phyloP scores from a whole-genome alignment of 1,284 basidiomycete genomes.

The Gymnopus androsaceus region DNA sequence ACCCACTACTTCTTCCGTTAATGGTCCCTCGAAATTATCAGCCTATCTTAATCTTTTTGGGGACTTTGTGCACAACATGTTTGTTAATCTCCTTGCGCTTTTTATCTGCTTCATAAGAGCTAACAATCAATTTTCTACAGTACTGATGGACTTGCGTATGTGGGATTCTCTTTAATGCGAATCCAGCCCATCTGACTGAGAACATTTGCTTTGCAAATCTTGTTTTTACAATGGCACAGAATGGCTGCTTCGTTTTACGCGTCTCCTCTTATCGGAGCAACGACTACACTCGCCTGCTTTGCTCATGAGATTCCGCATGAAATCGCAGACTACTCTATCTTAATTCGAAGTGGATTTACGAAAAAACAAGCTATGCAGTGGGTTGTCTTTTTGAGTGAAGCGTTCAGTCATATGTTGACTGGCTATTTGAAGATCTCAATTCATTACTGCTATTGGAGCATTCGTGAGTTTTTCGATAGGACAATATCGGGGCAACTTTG shows the following conservation, averaged over 20 bases:
- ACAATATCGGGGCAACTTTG: neutral
- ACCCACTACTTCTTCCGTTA: slow-evolving; percentile 30
- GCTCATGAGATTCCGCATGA: slow-evolving; percentile 92
- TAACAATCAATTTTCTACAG: slow-evolving; percentile 37
- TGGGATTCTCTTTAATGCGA: slow-evolving; percentile 23
- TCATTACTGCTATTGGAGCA: slow-evolving; percentile 85
- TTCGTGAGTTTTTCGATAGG: slow-evolving; percentile 60
- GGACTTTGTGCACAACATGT: slow-evolving; percentile 89
- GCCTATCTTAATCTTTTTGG: slow-evolving; percentile 91
- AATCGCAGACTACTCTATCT: slow-evolving; percentile 89
- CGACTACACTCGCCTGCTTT: slow-evolving; percentile 88
- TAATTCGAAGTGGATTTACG: slow-evolving; percentile 86
- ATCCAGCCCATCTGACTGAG: too few relatives aligned
- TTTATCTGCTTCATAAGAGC: slow-evolving; percentile 22
- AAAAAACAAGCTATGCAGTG: slow-evolving; percentile 89
- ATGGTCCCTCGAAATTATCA: slow-evolving; percentile 74
- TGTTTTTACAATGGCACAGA: slow-evolving; percentile 34
- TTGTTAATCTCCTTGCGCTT: slow-evolving; percentile 29
- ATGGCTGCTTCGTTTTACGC: slow-evolving; percentile 93
- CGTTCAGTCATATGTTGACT: too few relatives aligned
- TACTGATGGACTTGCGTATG: slow-evolving; percentile 84
- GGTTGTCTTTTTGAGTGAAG: too few relatives aligned
- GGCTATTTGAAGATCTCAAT: too few relatives aligned
- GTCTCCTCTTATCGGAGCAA: slow-evolving; percentile 84
- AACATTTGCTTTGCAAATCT: slow-evolving; percentile 10